A percentile compares a stretch with the other conserved stretches of the same genome.
Evolutionary conservation across 176 grass and related monocot species (phyloP).

Genomic region (Aechmea fasciata): DNA sequence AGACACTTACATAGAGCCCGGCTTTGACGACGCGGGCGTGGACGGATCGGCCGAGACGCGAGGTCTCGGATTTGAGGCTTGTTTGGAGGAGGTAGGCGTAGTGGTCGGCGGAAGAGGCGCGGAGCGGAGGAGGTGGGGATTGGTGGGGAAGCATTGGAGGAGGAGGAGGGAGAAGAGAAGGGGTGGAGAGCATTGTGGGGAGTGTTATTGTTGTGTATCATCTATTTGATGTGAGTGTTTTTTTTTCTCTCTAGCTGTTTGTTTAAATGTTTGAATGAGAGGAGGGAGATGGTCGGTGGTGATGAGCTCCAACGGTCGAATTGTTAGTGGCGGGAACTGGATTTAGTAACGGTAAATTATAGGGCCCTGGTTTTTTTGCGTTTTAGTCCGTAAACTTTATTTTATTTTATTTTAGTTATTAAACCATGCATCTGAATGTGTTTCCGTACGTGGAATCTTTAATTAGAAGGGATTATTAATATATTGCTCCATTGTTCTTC

Average conservation of each 20-base stretch:
- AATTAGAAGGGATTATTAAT: too few species aligned
- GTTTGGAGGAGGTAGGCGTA: constrained; percentile 49
- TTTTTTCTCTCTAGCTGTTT: not conserved
- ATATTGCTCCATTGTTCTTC: too few species aligned
- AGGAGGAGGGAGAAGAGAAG: not conserved
- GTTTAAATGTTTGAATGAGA: not conserved
- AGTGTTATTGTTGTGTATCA: not conserved
- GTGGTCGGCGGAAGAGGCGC: constrained; percentile 12
- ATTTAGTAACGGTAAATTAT: not conserved
- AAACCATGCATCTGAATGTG: too few species aligned
- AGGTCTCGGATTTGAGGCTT: constrained; percentile 17
- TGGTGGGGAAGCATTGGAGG: not conserved
- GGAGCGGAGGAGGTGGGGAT: not conserved
- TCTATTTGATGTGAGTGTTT: not conserved
- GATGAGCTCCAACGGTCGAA: not conserved
- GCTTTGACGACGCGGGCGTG: constrained; percentile 63
- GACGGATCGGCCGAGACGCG: constrained; percentile 32
- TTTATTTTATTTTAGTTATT: too few species aligned
- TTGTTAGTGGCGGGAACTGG: not conserved
- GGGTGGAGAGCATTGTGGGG: not conserved
- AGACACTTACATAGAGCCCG: constrained; percentile 46
- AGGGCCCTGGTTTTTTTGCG: not conserved
- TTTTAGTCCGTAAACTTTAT: too few species aligned
- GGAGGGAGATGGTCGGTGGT: not conserved
- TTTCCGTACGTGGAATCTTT: too few species aligned